Evolutionary conservation across 2,329 filamentous ascomycete genomes (phyloP).

Genomic region (Exophiala calicioides): DNA sequence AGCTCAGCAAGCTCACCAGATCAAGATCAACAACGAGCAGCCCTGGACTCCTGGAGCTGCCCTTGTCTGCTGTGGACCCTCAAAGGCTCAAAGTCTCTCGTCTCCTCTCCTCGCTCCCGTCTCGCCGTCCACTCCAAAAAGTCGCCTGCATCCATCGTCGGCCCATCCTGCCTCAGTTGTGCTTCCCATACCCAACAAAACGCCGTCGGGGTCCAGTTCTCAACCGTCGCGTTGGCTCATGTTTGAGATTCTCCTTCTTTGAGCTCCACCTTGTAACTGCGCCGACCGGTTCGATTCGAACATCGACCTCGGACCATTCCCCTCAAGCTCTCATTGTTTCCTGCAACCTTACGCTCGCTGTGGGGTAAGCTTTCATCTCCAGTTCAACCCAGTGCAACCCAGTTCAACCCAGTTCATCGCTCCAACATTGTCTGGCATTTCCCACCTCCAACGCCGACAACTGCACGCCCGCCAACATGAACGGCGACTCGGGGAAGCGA

Average conservation of each 20-base stretch:
- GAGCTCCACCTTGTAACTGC: slow-evolving; percentile 3
- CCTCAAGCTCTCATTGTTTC: slow-evolving; percentile 6
- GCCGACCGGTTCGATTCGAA: neutral
- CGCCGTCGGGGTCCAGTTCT: no score
- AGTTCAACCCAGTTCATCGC: no score
- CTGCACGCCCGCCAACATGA: slow-evolving; percentile 26
- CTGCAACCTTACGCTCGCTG: slow-evolving; percentile 21
- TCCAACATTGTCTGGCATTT: slow-evolving; percentile 1
- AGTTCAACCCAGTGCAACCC: neutral
- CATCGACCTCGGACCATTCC: slow-evolving; percentile 2
- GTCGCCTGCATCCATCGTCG: slow-evolving; percentile 20
- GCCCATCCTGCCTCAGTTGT: slow-evolving; percentile 27
- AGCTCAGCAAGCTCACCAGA: neutral
- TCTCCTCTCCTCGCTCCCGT: slow-evolving; percentile 7
- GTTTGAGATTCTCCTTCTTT: slow-evolving; percentile 10
- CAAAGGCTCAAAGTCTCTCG: neutral
- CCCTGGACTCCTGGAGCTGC: neutral
- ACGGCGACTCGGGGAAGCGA: slow-evolving; percentile 42
- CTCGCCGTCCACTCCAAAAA: slow-evolving; percentile 14
- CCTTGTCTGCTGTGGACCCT: slow-evolving; percentile 3
- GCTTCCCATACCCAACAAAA: slow-evolving; percentile 4
- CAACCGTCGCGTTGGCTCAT: slow-evolving; percentile 7
- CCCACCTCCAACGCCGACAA: neutral
- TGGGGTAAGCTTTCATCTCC: slow-evolving; percentile 24
- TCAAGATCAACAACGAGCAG: neutral